Base-by-base conservation (phyloP, 129 eudicot genomes). In the Ambrosia artemisiifolia region DNA sequence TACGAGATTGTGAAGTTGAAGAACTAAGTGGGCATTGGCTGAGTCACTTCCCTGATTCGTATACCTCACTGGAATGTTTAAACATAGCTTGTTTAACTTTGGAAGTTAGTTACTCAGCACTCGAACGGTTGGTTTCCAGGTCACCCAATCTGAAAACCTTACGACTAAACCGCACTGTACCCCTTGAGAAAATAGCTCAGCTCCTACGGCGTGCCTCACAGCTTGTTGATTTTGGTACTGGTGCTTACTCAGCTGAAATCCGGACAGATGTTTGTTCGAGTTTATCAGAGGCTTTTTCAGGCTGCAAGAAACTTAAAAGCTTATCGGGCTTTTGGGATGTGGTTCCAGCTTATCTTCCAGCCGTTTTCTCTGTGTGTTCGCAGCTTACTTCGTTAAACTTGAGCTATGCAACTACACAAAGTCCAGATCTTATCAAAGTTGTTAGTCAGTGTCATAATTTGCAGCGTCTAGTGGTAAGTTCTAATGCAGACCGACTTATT, bases 281-380 rank as follows among this genome's bases (percentile, higher is more conserved):
- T 61, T 75, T 94, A 20, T 49, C 75, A 0, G 87, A 77, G 20
- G 90, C 96, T 35, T 87, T 94, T 73, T 75, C 89, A 62, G 78
- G 74, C 53, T 94, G 95, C 87, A 94, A 94, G 75, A 67, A 84
- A 50, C 95, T 94, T 5, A 77, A 79, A 81, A 83, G 83, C 57
- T 67, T 94, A 56, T 90, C 98, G 2, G 98, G 96, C 55, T 88
- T 94, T 78, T 90, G 96, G 96, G 96, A 94, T 57, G 96, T 84
- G 9, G 75, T 84, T 74, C 98, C 98, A 6, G 78, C 86, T 61
- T 94, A 87, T 64, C 87, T 90, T 51, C 95, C 98, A 38, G 96
- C 97, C 34, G 63, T 94, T 50, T 85, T 85, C 69, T 72, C 93
- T 9, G 84, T 73, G 19, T 94, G 98, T 83, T 79, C 88, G 46